Conservation (phyloP, 805 yeast genomes). For the Candida andamanensis region DNA sequence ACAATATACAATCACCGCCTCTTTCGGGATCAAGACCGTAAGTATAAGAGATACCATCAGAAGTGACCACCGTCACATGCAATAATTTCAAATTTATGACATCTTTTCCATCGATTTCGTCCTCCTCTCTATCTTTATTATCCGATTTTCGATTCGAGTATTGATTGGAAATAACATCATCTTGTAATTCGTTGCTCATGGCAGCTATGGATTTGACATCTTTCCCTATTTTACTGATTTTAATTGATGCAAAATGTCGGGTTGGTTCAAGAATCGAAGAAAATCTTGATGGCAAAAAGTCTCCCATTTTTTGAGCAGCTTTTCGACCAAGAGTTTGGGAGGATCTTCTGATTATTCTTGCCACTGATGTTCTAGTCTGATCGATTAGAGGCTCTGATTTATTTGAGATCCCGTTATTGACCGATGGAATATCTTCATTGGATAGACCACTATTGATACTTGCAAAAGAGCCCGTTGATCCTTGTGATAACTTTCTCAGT, state of each 20-base stretch:
- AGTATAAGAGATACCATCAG: slow-evolving; percentile 75
- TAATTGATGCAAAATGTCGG: slow-evolving; percentile 86
- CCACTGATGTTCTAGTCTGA: slow-evolving; percentile 65
- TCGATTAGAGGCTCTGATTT: slow-evolving; percentile 64
- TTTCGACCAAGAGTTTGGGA: slow-evolving; percentile 72
- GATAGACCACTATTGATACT: slow-evolving; percentile 27
- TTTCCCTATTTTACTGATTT: slow-evolving; percentile 43
- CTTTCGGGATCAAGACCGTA: slow-evolving; percentile 79
- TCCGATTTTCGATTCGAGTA: slow-evolving; percentile 15
- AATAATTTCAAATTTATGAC: slow-evolving; percentile 23
- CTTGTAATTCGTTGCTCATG: slow-evolving; percentile 32
- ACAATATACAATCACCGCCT: slow-evolving; percentile 88
- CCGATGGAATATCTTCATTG: slow-evolving; percentile 18
- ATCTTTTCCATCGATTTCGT: slow-evolving; percentile 15
- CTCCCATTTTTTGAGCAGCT: slow-evolving; percentile 86
- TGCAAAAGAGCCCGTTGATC: slow-evolving; percentile 30
- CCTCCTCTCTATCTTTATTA: slow-evolving; percentile 5
- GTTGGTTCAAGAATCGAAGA: slow-evolving; percentile 83
- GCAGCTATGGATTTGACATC: slow-evolving; percentile 43
- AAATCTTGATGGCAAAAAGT: slow-evolving; percentile 75
- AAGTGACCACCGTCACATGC: slow-evolving; percentile 68
- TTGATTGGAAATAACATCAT: slow-evolving; percentile 26
- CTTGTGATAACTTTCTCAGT: slow-evolving; percentile 35
- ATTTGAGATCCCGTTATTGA: slow-evolving; percentile 10
- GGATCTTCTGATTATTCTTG: slow-evolving; percentile 68